Base-by-base conservation (phyloP, 148 eudicot genomes). In the Spergularia marina region DNA sequence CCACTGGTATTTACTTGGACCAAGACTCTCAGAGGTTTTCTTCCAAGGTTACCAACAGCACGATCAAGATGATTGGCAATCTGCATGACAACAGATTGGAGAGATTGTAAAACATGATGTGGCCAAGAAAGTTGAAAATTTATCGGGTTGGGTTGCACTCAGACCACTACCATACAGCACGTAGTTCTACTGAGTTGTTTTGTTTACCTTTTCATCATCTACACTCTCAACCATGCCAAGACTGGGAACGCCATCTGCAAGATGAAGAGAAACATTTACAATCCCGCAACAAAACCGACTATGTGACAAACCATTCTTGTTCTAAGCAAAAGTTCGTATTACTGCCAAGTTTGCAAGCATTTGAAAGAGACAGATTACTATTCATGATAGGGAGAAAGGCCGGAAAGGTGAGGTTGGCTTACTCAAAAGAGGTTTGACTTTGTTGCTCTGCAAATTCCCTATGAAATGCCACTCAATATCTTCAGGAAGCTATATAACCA, bases 1-100 rank as follows among this genome's bases (percentile, higher is more conserved):
- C 99, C 99, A 82, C 94, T 92, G 54, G 99, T 96, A 68, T 96
- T 96, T 74, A 96, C 99, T 86, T 96, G 99, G 77, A 96, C 86
- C 75, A 96, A 76, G 20, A 92, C 91, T 83, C 83, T 92, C 81
- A 96, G 74, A 63, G 94, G 98, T 52, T 88, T 89, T 72, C 99
- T 87, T 73, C 89, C 97, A 74, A 89, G 88, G 83, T 83, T 88
- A 60, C 83, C 95, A 60, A 86, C 87, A 54, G 79, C 91, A 77
- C 95, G 98, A 76, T 96, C 86, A 76, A 96, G 99, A 82, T 82
- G 85, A 83, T 92, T 91, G 72, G 99, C 99, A 79, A 96, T 96
- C 99, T 94, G 75, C 68, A 84, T 72, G 40, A 70, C 17, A 78
- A 65, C 62, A 70, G 58, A 30, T 0, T 47, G 36, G 23, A 78